Evolutionary conservation across 73 alveolate species (phyloP), one percentile per base, ranked within the genome.

Genomic region (Paramecium sonneborni): DNA sequence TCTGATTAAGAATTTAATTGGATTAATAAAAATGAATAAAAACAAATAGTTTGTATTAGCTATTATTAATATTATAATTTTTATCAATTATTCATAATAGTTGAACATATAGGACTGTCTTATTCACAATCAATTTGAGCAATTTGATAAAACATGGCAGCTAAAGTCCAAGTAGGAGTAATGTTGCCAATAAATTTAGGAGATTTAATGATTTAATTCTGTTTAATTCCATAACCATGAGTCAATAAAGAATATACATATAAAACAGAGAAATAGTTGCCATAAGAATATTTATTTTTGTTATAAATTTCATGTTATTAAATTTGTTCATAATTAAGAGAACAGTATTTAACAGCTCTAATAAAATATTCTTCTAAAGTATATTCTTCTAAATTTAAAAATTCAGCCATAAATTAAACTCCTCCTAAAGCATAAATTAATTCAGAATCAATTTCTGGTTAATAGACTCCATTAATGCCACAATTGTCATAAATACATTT

Each of bases 391-490:
- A 79, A 43, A 24, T 79, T 57, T n/a, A 88, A 28, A 6, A 88
- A 44, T 37, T 88, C 85, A 18, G 94, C 94, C 38, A 57, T 67
- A 69, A 41, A 43, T 70, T 70, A 72, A 23, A 88, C 48, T 70
- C 94, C 94, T 34, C 91, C 57, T n/a, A 82, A 32, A 38, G 38
- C 94, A 88, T 88, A 88, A 18, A 88, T 88, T 32, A 62, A 62
- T 43, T 69, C 84, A 43, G 70, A 43, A 43, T 72, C 86, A 1
- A 72, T 72, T 72, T 35, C 86, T 15, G 86, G 86, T 15, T 35
- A n/a, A 35, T 72, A 32, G 18, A 72, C 52, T 72, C 86, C 86
- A 15, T 72, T 38, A n/a, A 72, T 72, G 5, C 86, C 86, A 72
- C 86, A 72, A 72, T 72, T 72, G 11, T 72, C 58, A 18, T 72